Evolutionary conservation across 2,329 filamentous ascomycete genomes (phyloP).

Genomic region (Hypomyces rosellus): DNA sequence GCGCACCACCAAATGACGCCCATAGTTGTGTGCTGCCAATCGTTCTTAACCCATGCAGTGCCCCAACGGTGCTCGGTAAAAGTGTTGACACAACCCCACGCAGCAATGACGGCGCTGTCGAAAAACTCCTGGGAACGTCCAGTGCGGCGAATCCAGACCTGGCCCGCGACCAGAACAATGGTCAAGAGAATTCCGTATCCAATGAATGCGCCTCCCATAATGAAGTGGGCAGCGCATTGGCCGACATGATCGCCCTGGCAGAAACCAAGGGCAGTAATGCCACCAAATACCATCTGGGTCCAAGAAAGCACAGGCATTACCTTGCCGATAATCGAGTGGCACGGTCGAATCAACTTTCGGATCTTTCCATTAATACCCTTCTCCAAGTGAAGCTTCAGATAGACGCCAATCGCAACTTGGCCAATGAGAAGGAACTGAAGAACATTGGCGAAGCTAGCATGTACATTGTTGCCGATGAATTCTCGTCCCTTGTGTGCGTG

Average conservation of each 20-base stretch:
- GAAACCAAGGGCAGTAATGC: constrained; percentile 86
- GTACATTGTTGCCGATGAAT: constrained; percentile 69
- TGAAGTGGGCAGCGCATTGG: constrained; percentile 94
- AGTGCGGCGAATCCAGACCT: constrained; percentile 74
- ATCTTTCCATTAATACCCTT: constrained; percentile 76
- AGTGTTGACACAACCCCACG: constrained; percentile 96
- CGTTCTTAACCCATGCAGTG: constrained; percentile 79
- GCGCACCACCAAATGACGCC: constrained; percentile 98
- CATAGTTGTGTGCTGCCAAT: constrained; percentile 98
- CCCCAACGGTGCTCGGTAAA: constrained; percentile 98
- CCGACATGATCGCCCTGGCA: constrained; percentile 87
- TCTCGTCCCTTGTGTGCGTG: constrained; percentile 85
- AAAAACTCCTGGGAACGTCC: constrained; percentile 95
- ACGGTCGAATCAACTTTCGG: constrained; percentile 61
- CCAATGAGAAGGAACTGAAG: constrained; percentile 72
- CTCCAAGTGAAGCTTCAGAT: constrained; percentile 84
- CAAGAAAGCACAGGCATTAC: constrained; percentile 79
- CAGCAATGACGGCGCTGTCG: constrained; percentile 82
- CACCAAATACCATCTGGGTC: constrained; percentile 94
- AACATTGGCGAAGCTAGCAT: constrained; percentile 71
- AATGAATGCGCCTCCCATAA: constrained; percentile 97
- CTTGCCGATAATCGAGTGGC: constrained; percentile 80
- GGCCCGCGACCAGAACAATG: constrained; percentile 80
- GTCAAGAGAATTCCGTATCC: constrained; percentile 85
- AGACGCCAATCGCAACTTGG: constrained; percentile 76